Evolutionary conservation across 768 basidiomycete species (phyloP), one percentile per base, ranked within the genome.

Genomic region (Pisolithus tinctorius): DNA sequence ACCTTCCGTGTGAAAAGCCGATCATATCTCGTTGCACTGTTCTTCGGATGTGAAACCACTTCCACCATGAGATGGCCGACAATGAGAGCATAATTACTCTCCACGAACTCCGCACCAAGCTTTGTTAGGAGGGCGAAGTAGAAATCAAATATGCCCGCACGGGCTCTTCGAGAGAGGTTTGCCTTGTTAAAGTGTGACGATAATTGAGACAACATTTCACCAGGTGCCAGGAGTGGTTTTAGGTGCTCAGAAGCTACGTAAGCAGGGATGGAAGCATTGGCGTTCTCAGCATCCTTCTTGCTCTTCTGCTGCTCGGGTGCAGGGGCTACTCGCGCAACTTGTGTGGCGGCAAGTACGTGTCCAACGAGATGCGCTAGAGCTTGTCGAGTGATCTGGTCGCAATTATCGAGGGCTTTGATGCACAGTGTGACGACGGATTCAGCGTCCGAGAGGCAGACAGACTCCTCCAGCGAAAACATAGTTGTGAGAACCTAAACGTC

Each of bases 141-240:
- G 58, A 91, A 84, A 56, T 96, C 91, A 62, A 96, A 85, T 23
- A 98, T 79, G 6, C 91, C 93, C 31, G 92, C 84, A 20, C 88
- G 81, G 2, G 80, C 80, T 66, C 84, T 84, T 37, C 88, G 81
- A 1, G 86, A 75, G 0, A 79, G 60, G 36, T 80, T 74, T 1
- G 80, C 69, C 63, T 85, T 88, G 73, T 91, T 95, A 71, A 92
- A 90, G 27, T 86, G 85, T 0, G 68, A 66, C 0, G 93, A 92
- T 4, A 98, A 76, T 48, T 83, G 82, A n/a, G 63, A 64, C 9
- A 97, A 69, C 93, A 97, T 95, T 59, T 94, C 91, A 14, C 68
- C 68, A 0, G 85, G 80, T 0, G 80, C 78, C 50, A 92, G 71
- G 36, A 93, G 78, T 0, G 88, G 78, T 57, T 84, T 88, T 47